Evolutionary conservation across 441 rosid species (phyloP).

Genomic region (Gossypium schwendimanii): DNA sequence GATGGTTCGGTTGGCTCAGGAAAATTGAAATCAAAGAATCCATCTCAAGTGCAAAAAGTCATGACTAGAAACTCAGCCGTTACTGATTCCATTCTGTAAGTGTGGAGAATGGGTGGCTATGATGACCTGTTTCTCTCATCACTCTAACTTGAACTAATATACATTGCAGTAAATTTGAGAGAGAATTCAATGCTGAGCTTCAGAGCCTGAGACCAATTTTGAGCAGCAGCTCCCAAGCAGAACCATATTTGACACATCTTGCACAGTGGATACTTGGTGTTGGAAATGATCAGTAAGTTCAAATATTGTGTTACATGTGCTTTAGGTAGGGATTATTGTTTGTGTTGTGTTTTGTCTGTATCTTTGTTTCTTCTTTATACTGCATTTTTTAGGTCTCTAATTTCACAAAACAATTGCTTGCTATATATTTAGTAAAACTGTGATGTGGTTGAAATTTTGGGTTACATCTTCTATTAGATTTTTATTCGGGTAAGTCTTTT

Average conservation of each 20-base stretch:
- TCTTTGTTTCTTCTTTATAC: not conserved
- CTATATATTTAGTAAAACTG: not conserved
- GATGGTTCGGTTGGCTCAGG: constrained; percentile 20
- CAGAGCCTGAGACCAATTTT: constrained; percentile 76
- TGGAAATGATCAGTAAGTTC: constrained; percentile 40
- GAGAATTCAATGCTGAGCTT: constrained; percentile 78
- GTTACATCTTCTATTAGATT: too few relatives aligned
- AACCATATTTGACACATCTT: constrained; percentile 92
- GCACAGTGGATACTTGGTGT: constrained; percentile 88
- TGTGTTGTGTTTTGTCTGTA: not conserved
- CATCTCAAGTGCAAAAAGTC: constrained; percentile 37
- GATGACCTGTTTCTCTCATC: not conserved
- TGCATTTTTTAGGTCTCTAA: not conserved
- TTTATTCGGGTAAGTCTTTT: too few relatives aligned
- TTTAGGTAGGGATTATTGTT: not conserved
- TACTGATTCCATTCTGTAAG: constrained; percentile 80
- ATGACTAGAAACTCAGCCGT: constrained; percentile 48
- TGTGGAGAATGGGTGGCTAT: constrained; percentile 11
- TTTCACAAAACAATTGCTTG: not conserved
- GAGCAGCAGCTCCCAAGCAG: constrained; percentile 80
- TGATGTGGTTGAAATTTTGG: too few relatives aligned
- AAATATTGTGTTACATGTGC: not conserved
- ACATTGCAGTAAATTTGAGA: constrained; percentile 67
- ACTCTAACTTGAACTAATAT: not conserved
- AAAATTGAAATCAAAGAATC: constrained; percentile 33